These are phyloP conservation scores for Magnusiomyces tetraspermus DNA, from an alignment of 1,139 yeast genomes.

Conservation along the genomic window DNA sequence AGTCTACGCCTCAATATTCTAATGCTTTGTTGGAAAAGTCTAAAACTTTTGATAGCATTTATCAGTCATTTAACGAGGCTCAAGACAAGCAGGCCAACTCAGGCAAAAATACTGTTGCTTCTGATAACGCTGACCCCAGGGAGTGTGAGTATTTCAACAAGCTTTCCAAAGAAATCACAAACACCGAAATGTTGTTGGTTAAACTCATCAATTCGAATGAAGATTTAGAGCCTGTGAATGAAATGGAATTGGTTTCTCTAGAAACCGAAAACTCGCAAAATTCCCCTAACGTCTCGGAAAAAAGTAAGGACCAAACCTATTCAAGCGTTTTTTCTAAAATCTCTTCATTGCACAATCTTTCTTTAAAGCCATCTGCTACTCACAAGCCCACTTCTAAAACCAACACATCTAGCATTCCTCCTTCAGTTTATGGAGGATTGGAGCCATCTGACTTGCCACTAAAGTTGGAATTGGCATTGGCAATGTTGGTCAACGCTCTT, in stretches of 20 bases:
- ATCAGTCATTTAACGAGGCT: slow-evolving; percentile 12
- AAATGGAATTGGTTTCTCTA: too few relatives aligned
- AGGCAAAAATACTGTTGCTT: background rate
- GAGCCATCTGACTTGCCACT: slow-evolving; percentile 14
- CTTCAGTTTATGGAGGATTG: slow-evolving; percentile 5
- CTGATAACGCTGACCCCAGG: slow-evolving; percentile 8
- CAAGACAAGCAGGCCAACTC: slow-evolving; percentile 2
- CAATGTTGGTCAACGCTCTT: slow-evolving; percentile 23
- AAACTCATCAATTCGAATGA: slow-evolving; percentile 12
- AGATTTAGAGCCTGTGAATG: too few relatives aligned
- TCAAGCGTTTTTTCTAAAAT: too few relatives aligned
- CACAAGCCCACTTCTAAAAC: background rate
- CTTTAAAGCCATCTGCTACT: background rate
- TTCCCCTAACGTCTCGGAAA: too few relatives aligned
- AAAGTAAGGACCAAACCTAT: too few relatives aligned
- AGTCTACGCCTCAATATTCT: slow-evolving; percentile 17
- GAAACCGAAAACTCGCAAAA: too few relatives aligned
- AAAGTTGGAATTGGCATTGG: slow-evolving; percentile 23
- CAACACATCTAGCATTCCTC: background rate
- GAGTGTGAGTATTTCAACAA: slow-evolving; percentile 10
- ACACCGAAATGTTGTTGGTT: slow-evolving; percentile 14
- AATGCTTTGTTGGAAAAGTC: slow-evolving; percentile 20
- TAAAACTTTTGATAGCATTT: slow-evolving; percentile 16
- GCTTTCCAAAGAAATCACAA: slow-evolving; percentile 12
- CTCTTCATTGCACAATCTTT: background rate